These are phyloP conservation scores for Mycena leptocephala DNA, from an alignment of 768 basidiomycete genomes.

Conservation along the genomic window DNA sequence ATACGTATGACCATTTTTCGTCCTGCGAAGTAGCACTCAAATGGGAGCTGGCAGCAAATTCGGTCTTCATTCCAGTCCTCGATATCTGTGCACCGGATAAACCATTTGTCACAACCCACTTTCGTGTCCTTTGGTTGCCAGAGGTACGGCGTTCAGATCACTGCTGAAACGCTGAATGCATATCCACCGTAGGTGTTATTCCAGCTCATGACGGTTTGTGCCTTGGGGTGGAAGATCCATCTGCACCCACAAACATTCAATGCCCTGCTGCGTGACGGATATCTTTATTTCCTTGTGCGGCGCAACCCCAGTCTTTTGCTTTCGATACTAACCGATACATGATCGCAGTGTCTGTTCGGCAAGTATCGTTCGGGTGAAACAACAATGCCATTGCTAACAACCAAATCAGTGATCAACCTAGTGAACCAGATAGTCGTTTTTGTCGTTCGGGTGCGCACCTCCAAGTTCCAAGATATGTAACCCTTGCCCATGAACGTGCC, in stretches of 20 bases:
- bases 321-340: not conserved
- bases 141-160: not conserved
- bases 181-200: not conserved
- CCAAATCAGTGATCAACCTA: not conserved
- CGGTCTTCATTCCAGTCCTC: not conserved
- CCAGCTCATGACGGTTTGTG: not conserved
- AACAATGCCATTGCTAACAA: not conserved
- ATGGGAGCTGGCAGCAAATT: not conserved
- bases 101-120: not conserved
- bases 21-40: not conserved
- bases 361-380: not conserved
- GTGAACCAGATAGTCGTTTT: not conserved
- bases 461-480: not conserved
- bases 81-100: not conserved
- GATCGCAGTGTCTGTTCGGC: constrained; percentile 3
- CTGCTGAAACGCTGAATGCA: not conserved
- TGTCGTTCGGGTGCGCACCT: not conserved
- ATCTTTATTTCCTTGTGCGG: constrained; percentile 11
- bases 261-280: constrained; percentile 1
- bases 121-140: constrained; percentile 13
- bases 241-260: not conserved
- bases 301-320: not conserved
- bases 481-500: not conserved
- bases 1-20: not conserved
- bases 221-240: not conserved